phyloP scores from a whole-genome alignment of 2,329 filamentous ascomycete species.

The Aspergillus nomiae region DNA sequence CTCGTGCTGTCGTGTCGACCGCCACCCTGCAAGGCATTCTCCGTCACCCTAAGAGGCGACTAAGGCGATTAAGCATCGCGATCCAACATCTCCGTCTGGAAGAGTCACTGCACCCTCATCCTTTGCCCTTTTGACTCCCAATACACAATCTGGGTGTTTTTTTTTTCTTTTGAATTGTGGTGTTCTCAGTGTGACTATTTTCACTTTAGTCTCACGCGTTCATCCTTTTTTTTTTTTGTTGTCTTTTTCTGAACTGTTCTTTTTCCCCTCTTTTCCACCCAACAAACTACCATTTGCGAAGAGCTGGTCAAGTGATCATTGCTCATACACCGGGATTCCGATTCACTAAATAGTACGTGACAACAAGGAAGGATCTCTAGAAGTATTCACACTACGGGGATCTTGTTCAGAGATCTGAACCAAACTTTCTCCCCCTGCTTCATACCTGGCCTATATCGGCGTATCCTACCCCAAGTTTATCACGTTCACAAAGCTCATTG shows the following conservation, averaged over 20 bases:
- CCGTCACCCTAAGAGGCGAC: slow-evolving; percentile 38
- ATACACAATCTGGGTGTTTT: slow-evolving; percentile 5
- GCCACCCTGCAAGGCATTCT: slow-evolving; percentile 42
- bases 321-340: slow-evolving; percentile 1
- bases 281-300: neutral
- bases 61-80: slow-evolving; percentile 44
- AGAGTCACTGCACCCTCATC: slow-evolving; percentile 13
- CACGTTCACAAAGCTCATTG: slow-evolving; percentile 31
- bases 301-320: slow-evolving; percentile 2
- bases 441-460: slow-evolving; percentile 16
- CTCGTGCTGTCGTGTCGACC: slow-evolving; percentile 36
- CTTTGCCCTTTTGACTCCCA: slow-evolving; percentile 12
- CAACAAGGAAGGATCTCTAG: slow-evolving; percentile 15
- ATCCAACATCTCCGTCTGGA: slow-evolving; percentile 23
- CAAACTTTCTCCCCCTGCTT: slow-evolving; percentile 13
- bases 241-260: slow-evolving; percentile 11
- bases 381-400: slow-evolving; percentile 13
- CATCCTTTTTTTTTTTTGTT: slow-evolving; percentile 12
- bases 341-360: slow-evolving; percentile 25
- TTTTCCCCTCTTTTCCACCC: slow-evolving; percentile 8
- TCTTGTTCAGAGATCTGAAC: slow-evolving; percentile 16
- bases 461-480: slow-evolving; percentile 17
- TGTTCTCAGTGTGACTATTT: slow-evolving; percentile 8
- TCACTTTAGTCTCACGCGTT: slow-evolving; percentile 15
- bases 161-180: slow-evolving; percentile 1